Evolutionary conservation across 106 monocot species (phyloP).

Genomic region (Allium sativum): DNA sequence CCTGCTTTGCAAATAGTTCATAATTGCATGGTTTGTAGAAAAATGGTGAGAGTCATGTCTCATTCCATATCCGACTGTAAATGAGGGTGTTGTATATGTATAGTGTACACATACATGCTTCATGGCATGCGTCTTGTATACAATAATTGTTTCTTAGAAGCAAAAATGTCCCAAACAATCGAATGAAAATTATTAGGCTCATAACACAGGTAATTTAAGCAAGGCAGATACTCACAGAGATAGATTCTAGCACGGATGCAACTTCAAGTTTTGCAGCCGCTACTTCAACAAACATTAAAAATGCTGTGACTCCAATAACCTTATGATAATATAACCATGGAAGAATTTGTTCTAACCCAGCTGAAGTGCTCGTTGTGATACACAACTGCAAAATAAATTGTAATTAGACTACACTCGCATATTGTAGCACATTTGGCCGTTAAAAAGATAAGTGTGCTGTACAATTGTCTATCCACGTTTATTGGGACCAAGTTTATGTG

Average conservation of each 20-base stretch:
- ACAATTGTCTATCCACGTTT: too few relatives aligned
- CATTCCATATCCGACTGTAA: conserved; percentile 74
- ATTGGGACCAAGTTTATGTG: too few relatives aligned
- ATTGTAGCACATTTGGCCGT: too few relatives aligned
- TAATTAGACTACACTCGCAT: not conserved
- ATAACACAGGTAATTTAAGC: too few relatives aligned
- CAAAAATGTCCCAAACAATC: too few relatives aligned
- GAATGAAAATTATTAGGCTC: too few relatives aligned
- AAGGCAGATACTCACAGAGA: too few relatives aligned
- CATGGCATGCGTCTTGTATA: too few relatives aligned
- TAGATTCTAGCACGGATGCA: too few relatives aligned
- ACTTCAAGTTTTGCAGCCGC: conserved; percentile 44
- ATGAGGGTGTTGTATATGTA: not conserved
- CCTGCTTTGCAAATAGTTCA: conserved; percentile 85
- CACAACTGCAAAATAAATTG: conserved; percentile 47
- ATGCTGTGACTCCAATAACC: conserved; percentile 62
- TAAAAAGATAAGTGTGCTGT: not conserved
- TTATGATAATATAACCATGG: conserved; percentile 96
- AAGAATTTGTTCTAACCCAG: conserved; percentile 84
- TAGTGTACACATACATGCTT: too few relatives aligned
- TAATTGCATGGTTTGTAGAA: conserved; percentile 96
- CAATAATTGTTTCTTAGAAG: too few relatives aligned
- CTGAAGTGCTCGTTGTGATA: conserved; percentile 85
- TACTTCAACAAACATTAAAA: conserved; percentile 91
- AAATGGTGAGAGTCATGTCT: conserved; percentile 77